phyloP scores from a whole-genome alignment of 1,284 basidiomycete species.

The Macrocybe sp. region DNA sequence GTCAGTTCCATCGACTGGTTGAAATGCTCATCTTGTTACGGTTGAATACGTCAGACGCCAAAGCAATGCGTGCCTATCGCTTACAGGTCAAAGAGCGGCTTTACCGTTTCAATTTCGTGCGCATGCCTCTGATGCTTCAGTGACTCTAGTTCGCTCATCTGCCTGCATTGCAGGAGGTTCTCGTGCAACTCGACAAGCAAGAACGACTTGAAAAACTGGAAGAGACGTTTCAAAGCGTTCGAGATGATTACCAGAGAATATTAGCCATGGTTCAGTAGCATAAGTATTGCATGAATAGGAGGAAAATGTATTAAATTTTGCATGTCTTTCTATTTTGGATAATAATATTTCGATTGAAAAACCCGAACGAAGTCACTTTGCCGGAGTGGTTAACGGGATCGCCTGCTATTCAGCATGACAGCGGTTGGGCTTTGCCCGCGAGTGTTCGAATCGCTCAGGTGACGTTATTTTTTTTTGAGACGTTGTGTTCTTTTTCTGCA shows the following conservation, averaged over 20 bases:
- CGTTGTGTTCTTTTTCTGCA: no score
- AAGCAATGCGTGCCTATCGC: constrained; percentile 61
- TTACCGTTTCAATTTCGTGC: constrained; percentile 91
- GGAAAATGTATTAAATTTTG: no score
- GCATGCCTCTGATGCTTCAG: constrained; percentile 23
- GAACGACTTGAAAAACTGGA: constrained; percentile 88
- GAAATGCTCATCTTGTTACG: constrained; percentile 88
- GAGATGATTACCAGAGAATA: constrained; percentile 84
- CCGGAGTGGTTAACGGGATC: constrained; percentile 91
- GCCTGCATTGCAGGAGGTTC: constrained; percentile 59
- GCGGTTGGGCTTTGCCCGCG: constrained; percentile 82
- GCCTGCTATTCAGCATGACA: constrained; percentile 63
- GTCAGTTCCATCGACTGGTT: constrained; percentile 88
- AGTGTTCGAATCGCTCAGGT: constrained; percentile 87
- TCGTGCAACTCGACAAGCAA: constrained; percentile 79
- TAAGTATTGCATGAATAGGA: no score
- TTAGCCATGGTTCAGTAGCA: constrained; percentile 45
- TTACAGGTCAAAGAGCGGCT: constrained; percentile 90
- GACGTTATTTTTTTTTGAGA: constrained; percentile 48
- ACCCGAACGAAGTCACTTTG: constrained; percentile 58
- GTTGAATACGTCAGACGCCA: constrained; percentile 60
- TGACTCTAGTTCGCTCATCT: constrained; percentile 8
- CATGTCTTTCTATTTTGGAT: no score
- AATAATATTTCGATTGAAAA: no score
- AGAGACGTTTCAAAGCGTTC: constrained; percentile 88